These are phyloP conservation scores for Lachnum nothofagi DNA, from an alignment of 2,329 filamentous ascomycete species.

Conservation along the genomic window DNA sequence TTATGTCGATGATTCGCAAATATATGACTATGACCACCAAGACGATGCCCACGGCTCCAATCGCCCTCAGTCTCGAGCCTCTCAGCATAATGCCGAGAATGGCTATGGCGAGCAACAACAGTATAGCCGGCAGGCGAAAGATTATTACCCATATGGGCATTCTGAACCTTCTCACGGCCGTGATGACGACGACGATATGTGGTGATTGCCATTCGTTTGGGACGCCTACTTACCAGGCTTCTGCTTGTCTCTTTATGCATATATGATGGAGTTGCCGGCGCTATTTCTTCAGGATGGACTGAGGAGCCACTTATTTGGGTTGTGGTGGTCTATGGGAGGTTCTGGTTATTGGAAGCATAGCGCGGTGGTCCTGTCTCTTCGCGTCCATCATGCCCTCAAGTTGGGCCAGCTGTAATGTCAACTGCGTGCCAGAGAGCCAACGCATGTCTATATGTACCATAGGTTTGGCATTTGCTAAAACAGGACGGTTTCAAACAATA, in stretches of 20 bases:
- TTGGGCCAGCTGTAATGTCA: slow-evolving; percentile 22
- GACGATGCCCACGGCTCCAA: slow-evolving; percentile 34
- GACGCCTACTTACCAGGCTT: not conserved
- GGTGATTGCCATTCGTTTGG: slow-evolving; percentile 25
- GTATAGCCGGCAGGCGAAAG: slow-evolving; percentile 25
- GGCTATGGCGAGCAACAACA: slow-evolving; percentile 30
- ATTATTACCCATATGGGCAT: slow-evolving; percentile 29
- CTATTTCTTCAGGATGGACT: slow-evolving; percentile 20
- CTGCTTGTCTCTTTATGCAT: slow-evolving; percentile 26
- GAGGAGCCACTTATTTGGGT: slow-evolving; percentile 8
- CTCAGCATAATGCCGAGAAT: slow-evolving; percentile 30
- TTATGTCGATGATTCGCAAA: slow-evolving; percentile 46
- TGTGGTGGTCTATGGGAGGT: slow-evolving; percentile 13
- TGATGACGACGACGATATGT: slow-evolving; percentile 31
- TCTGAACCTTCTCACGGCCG: slow-evolving; percentile 20
- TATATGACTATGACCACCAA: slow-evolving; percentile 45
- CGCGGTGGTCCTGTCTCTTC: slow-evolving; percentile 25
- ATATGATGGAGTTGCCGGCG: slow-evolving; percentile 33
- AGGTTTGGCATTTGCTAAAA: slow-evolving; percentile 19
- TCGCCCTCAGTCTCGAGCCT: slow-evolving; percentile 32
- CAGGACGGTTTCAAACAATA: slow-evolving; percentile 15
- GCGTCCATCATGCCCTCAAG: slow-evolving; percentile 17
- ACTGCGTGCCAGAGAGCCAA: slow-evolving; percentile 16
- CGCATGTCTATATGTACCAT: slow-evolving; percentile 30
- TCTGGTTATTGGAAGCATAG: slow-evolving; percentile 31